Evolutionary conservation across 1,284 basidiomycete genomes (phyloP).

Genomic region (Apiotrichum domesticum): DNA sequence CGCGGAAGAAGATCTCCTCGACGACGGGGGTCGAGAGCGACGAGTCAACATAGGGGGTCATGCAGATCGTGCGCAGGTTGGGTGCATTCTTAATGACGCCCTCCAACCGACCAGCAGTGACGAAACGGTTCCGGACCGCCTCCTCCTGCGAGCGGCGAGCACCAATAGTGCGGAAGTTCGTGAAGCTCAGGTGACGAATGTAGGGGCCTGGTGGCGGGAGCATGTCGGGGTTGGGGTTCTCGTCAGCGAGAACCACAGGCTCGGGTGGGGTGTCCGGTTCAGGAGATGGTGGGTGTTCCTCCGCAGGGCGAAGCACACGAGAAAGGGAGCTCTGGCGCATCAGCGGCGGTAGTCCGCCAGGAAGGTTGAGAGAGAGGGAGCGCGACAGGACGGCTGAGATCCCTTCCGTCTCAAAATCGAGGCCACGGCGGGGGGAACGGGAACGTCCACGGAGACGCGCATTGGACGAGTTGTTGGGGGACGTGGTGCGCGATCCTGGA

Average conservation of each 20-base stretch:
- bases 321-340: slow-evolving; percentile 13
- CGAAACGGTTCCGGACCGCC: slow-evolving; percentile 81
- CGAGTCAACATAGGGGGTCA: slow-evolving; percentile 95
- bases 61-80: slow-evolving; percentile 72
- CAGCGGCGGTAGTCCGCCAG: slow-evolving; percentile 9
- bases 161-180: slow-evolving; percentile 89
- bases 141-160: slow-evolving; percentile 88
- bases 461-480: slow-evolving; percentile 14
- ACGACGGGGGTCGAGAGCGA: slow-evolving; percentile 73
- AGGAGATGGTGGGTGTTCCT: slow-evolving; percentile 6
- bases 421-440: slow-evolving; percentile 18
- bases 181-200: slow-evolving; percentile 71
- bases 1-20: slow-evolving; percentile 78
- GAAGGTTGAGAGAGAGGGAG: slow-evolving; percentile 19
- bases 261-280: not conserved
- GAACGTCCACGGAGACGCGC: slow-evolving; percentile 19
- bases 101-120: slow-evolving; percentile 79
- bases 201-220: slow-evolving; percentile 42
- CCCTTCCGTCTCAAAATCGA: slow-evolving; percentile 30
- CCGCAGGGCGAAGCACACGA: not conserved
- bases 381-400: slow-evolving; percentile 33
- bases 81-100: slow-evolving; percentile 83
- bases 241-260: not conserved
- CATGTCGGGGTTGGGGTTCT: slow-evolving; percentile 34
- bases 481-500: slow-evolving; percentile 29